phyloP scores from a whole-genome alignment of 192 early-diverging fungal genomes.

The Neocallimastix lanati region DNA sequence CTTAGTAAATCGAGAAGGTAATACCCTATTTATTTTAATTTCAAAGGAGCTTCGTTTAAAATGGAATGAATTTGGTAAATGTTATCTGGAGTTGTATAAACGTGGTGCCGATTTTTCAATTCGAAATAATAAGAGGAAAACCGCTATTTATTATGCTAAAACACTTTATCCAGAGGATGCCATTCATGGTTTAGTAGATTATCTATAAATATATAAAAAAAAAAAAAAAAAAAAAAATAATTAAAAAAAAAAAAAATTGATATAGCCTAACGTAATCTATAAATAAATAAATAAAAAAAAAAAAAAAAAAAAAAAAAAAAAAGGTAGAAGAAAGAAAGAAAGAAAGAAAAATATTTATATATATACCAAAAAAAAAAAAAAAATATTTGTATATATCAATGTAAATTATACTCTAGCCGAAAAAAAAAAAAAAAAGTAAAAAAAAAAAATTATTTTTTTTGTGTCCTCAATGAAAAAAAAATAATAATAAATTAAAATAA shows the following conservation, averaged over 20 bases:
- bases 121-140: not conserved
- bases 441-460: too few species aligned
- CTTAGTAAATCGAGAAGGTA: not conserved
- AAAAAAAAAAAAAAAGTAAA: too few species aligned
- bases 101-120: not conserved
- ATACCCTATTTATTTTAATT: not conserved
- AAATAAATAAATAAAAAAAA: too few species aligned
- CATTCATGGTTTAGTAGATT: not conserved
- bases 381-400: too few species aligned
- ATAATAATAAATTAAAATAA: too few species aligned
- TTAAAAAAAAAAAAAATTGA: not conserved
- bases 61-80: not conserved
- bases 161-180: not conserved
- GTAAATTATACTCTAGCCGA: too few species aligned
- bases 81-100: not conserved
- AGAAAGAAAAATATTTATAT: too few species aligned
- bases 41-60: not conserved
- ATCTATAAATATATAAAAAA: not conserved
- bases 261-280: too few species aligned
- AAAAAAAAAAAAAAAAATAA: not conserved
- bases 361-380: too few species aligned
- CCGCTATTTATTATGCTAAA: not conserved
- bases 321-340: too few species aligned
- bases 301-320: too few species aligned
- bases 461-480: too few species aligned